phyloP scores from a whole-genome alignment of 2,329 filamentous ascomycete species.

The Capronia americana region DNA sequence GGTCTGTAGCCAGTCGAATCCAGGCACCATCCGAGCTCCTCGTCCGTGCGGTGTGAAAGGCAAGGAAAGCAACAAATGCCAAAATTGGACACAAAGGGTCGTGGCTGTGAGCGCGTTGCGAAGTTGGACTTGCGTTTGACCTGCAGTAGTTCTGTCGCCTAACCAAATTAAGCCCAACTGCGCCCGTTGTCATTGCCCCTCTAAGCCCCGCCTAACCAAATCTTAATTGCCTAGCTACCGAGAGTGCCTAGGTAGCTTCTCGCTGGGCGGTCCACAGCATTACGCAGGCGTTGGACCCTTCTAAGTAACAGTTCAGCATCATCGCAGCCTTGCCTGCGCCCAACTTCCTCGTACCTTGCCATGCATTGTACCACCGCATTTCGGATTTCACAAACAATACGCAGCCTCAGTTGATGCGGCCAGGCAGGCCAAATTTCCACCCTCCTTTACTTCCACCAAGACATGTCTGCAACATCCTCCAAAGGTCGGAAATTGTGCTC shows the following conservation, averaged over 20 bases:
- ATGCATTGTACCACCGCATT: background rate
- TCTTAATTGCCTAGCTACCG: background rate
- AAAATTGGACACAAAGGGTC: background rate
- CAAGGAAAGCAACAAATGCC: background rate
- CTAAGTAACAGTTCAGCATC: background rate
- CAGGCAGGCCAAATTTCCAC: slow-evolving; percentile 7
- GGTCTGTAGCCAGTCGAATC: background rate
- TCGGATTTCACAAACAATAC: background rate
- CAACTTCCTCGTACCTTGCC: background rate
- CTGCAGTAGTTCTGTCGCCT: background rate
- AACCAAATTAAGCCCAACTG: background rate
- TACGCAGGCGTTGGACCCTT: background rate
- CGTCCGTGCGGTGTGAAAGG: background rate
- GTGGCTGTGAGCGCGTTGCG: slow-evolving; percentile 1
- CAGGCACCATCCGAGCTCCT: background rate
- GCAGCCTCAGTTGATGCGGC: slow-evolving; percentile 9
- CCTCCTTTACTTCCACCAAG: slow-evolving; percentile 15
- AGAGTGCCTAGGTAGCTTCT: background rate
- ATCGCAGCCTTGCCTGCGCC: slow-evolving; percentile 21
- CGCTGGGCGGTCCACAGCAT: background rate
- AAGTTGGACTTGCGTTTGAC: slow-evolving; percentile 2
- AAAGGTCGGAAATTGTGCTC: slow-evolving; percentile 28
- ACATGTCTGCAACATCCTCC: slow-evolving; percentile 29
- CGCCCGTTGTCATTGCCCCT: background rate
- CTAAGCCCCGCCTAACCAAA: background rate